A percentile compares a stretch with the other conserved stretches of the same genome.
These are phyloP conservation scores for Suillus subluteus DNA, from an alignment of 768 basidiomycete genomes.

Conservation along the genomic window DNA sequence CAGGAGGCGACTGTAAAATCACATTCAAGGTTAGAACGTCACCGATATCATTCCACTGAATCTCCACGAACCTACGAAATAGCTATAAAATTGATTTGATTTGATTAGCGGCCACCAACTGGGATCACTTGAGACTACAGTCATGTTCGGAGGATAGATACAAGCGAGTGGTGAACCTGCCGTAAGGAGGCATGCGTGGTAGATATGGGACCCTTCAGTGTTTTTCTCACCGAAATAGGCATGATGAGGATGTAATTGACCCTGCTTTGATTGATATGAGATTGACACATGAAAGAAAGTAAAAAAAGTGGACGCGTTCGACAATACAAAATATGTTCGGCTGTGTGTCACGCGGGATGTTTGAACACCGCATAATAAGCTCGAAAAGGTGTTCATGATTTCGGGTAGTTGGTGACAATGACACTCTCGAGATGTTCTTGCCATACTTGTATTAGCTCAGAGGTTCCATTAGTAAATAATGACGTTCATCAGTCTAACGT, in stretches of 20 bases:
- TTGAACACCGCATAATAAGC: not conserved
- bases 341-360: not conserved
- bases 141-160: not conserved
- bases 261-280: not conserved
- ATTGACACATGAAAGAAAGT: not conserved
- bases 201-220: not conserved
- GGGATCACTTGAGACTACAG: not conserved
- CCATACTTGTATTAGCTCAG: not conserved
- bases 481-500: not conserved
- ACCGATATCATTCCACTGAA: not conserved
- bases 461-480: not conserved
- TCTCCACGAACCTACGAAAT: constrained; percentile 1
- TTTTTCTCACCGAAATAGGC: not conserved
- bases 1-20: not conserved
- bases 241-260: not conserved
- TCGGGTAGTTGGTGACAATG: not conserved
- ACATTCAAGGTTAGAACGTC: not conserved
- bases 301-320: not conserved
- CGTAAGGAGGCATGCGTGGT: not conserved
- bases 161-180: not conserved
- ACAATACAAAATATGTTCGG: not conserved
- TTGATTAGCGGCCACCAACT: not conserved
- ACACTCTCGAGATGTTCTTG: not conserved
- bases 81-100: not conserved
- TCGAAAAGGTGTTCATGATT: not conserved